Conservation (phyloP, 208 protist genomes). For the Vickermania ingenoplastis region DNA sequence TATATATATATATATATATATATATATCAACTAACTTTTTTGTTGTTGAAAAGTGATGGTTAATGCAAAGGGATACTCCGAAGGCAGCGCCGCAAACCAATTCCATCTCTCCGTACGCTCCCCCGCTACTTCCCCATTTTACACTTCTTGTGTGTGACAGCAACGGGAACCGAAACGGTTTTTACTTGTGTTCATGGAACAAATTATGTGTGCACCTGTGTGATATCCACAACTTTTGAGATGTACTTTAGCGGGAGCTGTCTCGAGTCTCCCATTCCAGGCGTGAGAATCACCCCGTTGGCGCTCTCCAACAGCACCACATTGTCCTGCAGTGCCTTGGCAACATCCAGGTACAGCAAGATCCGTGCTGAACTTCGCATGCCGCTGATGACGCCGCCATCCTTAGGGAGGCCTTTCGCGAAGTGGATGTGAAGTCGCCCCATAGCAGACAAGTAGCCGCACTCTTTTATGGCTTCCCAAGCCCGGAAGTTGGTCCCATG, state of each 20-base stretch:
- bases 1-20: too few species aligned
- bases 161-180: too few species aligned
- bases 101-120: too few species aligned
- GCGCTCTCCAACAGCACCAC: conserved; percentile 56
- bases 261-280: conserved; percentile 47
- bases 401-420: conserved; percentile 45
- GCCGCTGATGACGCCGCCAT: conserved; percentile 71
- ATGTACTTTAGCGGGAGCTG: conserved; percentile 69
- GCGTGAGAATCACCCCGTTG: conserved; percentile 84
- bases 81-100: too few species aligned
- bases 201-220: too few species aligned
- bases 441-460: conserved; percentile 80
- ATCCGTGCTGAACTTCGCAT: conserved; percentile 65
- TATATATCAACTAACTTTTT: too few species aligned
- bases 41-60: too few species aligned
- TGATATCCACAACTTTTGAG: too few species aligned
- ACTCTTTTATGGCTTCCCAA: conserved; percentile 41
- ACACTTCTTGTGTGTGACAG: too few species aligned
- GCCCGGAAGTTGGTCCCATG: conserved; percentile 76
- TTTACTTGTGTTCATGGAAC: too few species aligned
- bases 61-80: too few species aligned
- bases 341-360: conserved; percentile 70
- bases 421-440: conserved; percentile 86
- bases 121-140: too few species aligned
- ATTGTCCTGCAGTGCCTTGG: conserved; percentile 39